Evolutionary conservation across 192 early-diverging fungal species (phyloP), one percentile per base, ranked within the genome.

Genomic region (Phlyctochytrium arcticum): DNA sequence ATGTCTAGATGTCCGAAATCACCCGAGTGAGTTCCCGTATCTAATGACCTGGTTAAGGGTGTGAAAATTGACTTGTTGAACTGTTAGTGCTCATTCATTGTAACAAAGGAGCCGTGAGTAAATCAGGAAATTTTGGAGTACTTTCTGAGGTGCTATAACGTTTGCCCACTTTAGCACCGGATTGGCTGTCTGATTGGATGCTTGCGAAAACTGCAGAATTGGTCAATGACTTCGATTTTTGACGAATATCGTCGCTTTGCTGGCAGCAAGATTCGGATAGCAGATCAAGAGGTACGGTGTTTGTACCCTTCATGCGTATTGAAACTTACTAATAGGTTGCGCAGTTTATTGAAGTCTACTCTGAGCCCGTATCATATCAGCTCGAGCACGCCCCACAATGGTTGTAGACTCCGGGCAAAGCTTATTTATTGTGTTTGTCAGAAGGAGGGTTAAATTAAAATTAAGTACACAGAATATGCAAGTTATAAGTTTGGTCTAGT

Each of bases 181-280:
- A 93, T 95, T 5, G 96, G 94, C 1, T 98, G 96, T 70, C 64
- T 98, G 31, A 86, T 98, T 35, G 96, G 95, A 5, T 96, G 93
- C 46, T 77, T 98, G 57, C 75, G 96, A n/a, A 95, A 94, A 57
- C 62, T 96, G 29, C 93, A 95, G 59, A 85, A 92, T 51, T 98
- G 96, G 96, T 87, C 89, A 1, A 85, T 93, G 57, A 94, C 95
- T 0, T 89, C 90, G n/a, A 96, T 95, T 30, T 98, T 97, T 86
- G 93, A 96, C 67, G 96, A 99, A 69, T 99, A 99, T 71, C 82
- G 93, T 36, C 73, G 92, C 19, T 99, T 94, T 61, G 89, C 95
- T 4, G 95, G 92, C 27, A 85, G 87, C 15, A 94, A 92, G 72
- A 87, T 93, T 23, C 68, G 88, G 47, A 87, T 98, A 29, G 88